A percentile compares a stretch with the other conserved stretches of the same genome.
These are phyloP conservation scores for Boletus eberwhitei DNA, from an alignment of 768 basidiomycete genomes.

Conservation along the genomic window DNA sequence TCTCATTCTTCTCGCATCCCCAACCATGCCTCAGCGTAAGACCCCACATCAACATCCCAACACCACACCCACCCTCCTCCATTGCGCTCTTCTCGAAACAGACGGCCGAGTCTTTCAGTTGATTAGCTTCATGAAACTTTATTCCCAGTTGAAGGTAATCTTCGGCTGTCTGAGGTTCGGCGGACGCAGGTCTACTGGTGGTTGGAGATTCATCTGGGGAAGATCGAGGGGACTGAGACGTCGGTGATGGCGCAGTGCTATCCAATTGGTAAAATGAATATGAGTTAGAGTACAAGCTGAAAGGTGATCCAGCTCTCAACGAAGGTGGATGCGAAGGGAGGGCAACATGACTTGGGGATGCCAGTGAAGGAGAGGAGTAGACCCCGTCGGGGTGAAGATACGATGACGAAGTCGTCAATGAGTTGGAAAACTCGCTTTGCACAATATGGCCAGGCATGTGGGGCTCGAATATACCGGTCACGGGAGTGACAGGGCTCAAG, in stretches of 20 bases:
- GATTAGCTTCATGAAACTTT: conserved; percentile 71
- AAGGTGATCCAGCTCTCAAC: conserved; percentile 36
- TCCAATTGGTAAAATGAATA: conserved; percentile 69
- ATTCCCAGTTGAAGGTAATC: conserved; percentile 77
- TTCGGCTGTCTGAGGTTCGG: conserved; percentile 45
- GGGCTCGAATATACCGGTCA: conserved; percentile 17
- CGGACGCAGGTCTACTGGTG: conserved; percentile 15
- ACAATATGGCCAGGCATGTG: background rate
- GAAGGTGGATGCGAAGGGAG: conserved; percentile 37
- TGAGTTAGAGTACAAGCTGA: conserved; percentile 49
- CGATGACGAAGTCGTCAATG: background rate
- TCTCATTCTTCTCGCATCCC: conserved; percentile 81
- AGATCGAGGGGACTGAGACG: conserved; percentile 19
- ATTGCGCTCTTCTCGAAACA: conserved; percentile 79
- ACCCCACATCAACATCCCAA: conserved; percentile 94
- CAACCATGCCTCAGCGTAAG: conserved; percentile 83
- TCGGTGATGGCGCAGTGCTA: conserved; percentile 42
- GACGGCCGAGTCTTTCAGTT: conserved; percentile 60
- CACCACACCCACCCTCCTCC: conserved; percentile 72
- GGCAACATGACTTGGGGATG: conserved; percentile 3
- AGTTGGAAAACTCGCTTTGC: background rate
- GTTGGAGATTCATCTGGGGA: conserved; percentile 16
- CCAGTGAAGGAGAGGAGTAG: conserved; percentile 14
- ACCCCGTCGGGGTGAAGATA: conserved; percentile 19
- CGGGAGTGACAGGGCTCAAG: conserved; percentile 17